These are phyloP conservation scores for Physcomitrellopsis africana DNA, from an alignment of 225 moss, liverwort and hornwort species.

Conservation along the genomic window DNA sequence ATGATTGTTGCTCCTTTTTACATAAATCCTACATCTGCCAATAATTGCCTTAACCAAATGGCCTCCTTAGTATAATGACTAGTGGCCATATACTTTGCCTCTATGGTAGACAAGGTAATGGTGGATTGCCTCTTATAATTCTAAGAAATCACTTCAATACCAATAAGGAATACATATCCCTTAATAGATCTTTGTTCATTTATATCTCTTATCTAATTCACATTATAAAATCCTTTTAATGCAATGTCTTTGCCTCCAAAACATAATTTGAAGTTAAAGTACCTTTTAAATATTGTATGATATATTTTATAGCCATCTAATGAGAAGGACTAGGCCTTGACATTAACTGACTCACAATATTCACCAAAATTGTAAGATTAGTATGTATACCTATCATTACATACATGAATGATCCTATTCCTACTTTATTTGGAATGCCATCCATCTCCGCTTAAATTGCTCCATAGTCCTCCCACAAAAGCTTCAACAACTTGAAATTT, in stretches of 20 bases:
- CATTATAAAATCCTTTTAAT: neutral
- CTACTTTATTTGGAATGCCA: too few species aligned
- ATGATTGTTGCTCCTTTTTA: too few species aligned
- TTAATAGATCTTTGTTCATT: neutral
- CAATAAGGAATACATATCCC: too few species aligned
- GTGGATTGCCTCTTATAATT: neutral
- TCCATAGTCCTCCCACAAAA: too few species aligned
- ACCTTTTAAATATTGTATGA: neutral
- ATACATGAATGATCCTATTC: too few species aligned
- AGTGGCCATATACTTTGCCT: neutral
- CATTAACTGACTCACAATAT: too few species aligned
- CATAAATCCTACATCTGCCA: neutral
- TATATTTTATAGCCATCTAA: neutral
- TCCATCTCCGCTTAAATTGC: too few species aligned
- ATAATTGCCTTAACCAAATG: neutral
- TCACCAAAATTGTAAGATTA: too few species aligned
- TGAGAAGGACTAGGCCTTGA: neutral
- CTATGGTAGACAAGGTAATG: neutral
- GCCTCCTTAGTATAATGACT: neutral
- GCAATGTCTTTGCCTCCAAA: neutral
- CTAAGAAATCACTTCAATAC: neutral
- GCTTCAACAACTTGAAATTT: too few species aligned
- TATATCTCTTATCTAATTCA: too few species aligned
- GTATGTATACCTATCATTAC: too few species aligned
- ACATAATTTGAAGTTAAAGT: slow-evolving; percentile 4